A percentile compares a stretch with the other conserved stretches of the same genome.
phyloP scores from a whole-genome alignment of 345 rosid genomes.

The Abelmoschus esculentus region DNA sequence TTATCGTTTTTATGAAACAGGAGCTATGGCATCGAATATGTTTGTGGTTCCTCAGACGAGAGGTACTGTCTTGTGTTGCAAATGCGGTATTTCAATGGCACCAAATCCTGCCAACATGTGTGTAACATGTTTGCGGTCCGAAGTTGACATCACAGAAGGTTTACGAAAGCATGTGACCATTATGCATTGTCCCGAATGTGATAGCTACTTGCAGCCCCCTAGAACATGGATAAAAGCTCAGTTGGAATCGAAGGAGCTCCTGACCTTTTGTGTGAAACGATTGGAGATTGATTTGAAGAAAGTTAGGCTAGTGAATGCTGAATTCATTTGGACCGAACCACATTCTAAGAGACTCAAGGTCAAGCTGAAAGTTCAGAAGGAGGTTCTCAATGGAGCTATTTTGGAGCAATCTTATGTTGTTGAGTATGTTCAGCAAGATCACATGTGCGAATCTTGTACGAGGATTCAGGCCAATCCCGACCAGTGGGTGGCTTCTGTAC shows the following conservation, averaged over 20 bases:
- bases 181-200: constrained; percentile 42
- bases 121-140: constrained; percentile 44
- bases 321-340: constrained; percentile 6
- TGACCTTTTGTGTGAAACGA: constrained; percentile 32
- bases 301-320: constrained; percentile 34
- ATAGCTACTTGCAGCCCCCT: constrained; percentile 34
- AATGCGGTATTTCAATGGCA: constrained; percentile 45
- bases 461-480: too few relatives aligned
- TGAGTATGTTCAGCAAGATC: too few relatives aligned
- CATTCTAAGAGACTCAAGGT: constrained; percentile 57
- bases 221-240: constrained; percentile 42
- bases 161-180: constrained; percentile 37
- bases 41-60: constrained; percentile 40
- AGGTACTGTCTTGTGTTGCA: constrained; percentile 48
- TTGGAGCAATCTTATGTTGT: too few relatives aligned
- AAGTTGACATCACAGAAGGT: constrained; percentile 9
- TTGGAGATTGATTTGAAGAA: constrained; percentile 22
- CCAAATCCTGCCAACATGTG: constrained; percentile 60
- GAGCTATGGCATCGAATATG: constrained; percentile 44
- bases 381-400: too few relatives aligned
- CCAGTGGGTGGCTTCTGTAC: constrained; percentile 49
- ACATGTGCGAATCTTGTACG: too few relatives aligned
- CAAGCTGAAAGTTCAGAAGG: constrained; percentile 17
- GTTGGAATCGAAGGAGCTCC: constrained; percentile 41
- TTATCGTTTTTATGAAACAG: constrained; percentile 1